Conservation (phyloP, 2,329 filamentous ascomycete species). For the Grosmannia huntii region DNA sequence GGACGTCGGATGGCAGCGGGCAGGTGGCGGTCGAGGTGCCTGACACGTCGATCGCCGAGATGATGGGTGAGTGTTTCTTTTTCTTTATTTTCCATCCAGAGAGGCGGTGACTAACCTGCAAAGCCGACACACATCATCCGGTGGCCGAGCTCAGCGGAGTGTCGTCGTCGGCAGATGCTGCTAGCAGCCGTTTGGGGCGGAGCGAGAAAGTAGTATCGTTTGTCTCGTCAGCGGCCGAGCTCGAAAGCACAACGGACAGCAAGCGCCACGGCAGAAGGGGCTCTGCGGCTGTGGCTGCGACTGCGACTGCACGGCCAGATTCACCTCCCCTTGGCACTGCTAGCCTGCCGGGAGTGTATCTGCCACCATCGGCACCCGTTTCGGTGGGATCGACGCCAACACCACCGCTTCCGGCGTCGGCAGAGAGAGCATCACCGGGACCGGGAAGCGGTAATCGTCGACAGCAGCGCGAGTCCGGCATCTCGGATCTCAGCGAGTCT, state of each 20-base stretch:
- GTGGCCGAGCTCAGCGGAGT: not conserved
- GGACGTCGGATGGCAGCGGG: not conserved
- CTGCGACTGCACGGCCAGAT: slow-evolving; percentile 5
- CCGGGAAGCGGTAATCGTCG: not conserved
- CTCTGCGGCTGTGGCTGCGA: too few relatives aligned
- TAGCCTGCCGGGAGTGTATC: not conserved
- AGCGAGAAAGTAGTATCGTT: slow-evolving; percentile 8
- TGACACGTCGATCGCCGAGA: slow-evolving; percentile 30
- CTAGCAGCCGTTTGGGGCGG: slow-evolving; percentile 8
- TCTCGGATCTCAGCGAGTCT: slow-evolving; percentile 28
- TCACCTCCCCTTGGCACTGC: slow-evolving; percentile 9
- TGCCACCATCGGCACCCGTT: not conserved
- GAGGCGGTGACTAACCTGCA: slow-evolving; percentile 3
- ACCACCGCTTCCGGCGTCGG: not conserved
- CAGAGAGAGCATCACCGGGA: too few relatives aligned
- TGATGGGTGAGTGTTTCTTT: slow-evolving; percentile 27
- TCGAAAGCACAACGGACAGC: slow-evolving; percentile 20
- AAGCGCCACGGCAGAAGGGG: slow-evolving; percentile 13
- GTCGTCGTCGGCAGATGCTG: not conserved
- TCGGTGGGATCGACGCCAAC: not conserved
- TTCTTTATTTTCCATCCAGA: too few relatives aligned
- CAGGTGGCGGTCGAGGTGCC: not conserved
- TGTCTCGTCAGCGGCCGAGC: slow-evolving; percentile 9
- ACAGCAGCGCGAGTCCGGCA: slow-evolving; percentile 18
- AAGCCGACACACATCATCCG: not conserved